These are phyloP conservation scores for Nemania sp. DNA, from an alignment of 2,329 filamentous ascomycete species.

Conservation along the genomic window DNA sequence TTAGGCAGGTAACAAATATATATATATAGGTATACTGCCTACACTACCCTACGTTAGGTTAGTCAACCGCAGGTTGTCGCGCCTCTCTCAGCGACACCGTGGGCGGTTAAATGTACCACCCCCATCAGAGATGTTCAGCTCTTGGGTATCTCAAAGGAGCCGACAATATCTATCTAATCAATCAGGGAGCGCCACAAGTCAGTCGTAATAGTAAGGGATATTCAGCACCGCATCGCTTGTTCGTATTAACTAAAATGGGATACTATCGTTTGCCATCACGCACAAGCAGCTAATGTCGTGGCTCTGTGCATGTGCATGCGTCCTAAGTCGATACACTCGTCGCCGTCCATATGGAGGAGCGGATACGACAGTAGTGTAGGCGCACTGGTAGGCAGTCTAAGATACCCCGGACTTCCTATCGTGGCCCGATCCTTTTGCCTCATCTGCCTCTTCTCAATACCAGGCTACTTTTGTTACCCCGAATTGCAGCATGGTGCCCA, in stretches of 20 bases:
- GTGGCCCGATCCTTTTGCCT: too few relatives aligned
- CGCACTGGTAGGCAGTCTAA: background rate
- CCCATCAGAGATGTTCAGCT: background rate
- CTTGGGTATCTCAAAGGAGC: background rate
- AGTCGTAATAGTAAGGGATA: background rate
- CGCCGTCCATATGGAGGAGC: too few relatives aligned
- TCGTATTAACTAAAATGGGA: too few relatives aligned
- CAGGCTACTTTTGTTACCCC: background rate
- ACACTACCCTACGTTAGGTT: background rate
- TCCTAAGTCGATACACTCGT: too few relatives aligned
- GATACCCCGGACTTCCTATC: background rate
- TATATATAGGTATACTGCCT: background rate
- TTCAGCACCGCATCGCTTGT: background rate
- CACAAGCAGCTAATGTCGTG: too few relatives aligned
- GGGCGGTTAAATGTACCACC: background rate
- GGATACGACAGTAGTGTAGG: background rate
- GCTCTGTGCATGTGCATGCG: too few relatives aligned
- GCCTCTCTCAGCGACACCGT: background rate
- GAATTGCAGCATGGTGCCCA: background rate
- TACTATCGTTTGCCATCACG: too few relatives aligned
- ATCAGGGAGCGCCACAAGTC: slow-evolving; percentile 23
- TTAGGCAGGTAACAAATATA: background rate
- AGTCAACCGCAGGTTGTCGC: background rate
- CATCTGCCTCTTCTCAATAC: background rate
- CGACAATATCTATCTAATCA: slow-evolving; percentile 7